Evolutionary conservation across 257 asterid species (phyloP), one percentile per base, ranked within the genome.

Genomic region (Fraxinus pennsylvanica): DNA sequence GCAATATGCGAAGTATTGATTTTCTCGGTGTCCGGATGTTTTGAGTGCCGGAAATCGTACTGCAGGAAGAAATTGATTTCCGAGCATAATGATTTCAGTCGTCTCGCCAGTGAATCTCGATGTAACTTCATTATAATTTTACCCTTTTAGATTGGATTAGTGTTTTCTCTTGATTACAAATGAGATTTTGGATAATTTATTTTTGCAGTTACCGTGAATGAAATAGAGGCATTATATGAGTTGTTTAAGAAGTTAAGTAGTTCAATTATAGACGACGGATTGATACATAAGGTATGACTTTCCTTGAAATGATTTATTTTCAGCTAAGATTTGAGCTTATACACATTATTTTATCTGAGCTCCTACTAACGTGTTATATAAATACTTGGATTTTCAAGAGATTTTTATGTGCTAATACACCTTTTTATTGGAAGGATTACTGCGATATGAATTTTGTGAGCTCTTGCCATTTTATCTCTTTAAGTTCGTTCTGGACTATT

Each of bases 181-280:
- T 9, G 21, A 45, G 13, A 10, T 36, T 50, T 45, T 8, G 17
- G 33, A 5, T 5, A 30, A 38, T 12, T 19, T 25, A 5, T 3
- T 70, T 74, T 71, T 87, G 87, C 92, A 92, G 99, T 92, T 80
- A 79, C 86, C 9, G 84, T 92, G 10, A 91, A 92, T 81, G 99
- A 94, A 82, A 85, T 94, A 76, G 97, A 92, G 81, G 97, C 97
- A 39, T 80, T 94, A 75, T 76, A 87, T 78, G 97, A 94, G 92
- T 76, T 94, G 87, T 94, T 87, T 82, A 92, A 94, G 87, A 84
- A 89, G 88, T 79, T 92, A 63, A 92, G 99, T 61, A 76, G 99
- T 72, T 90, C 95, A 0, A 90, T 94, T 67, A 88, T 91, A 21
- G 97, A 90, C 63, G 97, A 94, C n/a, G 99, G 96, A 10, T 89